Evolutionary conservation across 2,329 filamentous ascomycete species (phyloP), one percentile per base, ranked within the genome.

Genomic region (Penicillium sp.): DNA sequence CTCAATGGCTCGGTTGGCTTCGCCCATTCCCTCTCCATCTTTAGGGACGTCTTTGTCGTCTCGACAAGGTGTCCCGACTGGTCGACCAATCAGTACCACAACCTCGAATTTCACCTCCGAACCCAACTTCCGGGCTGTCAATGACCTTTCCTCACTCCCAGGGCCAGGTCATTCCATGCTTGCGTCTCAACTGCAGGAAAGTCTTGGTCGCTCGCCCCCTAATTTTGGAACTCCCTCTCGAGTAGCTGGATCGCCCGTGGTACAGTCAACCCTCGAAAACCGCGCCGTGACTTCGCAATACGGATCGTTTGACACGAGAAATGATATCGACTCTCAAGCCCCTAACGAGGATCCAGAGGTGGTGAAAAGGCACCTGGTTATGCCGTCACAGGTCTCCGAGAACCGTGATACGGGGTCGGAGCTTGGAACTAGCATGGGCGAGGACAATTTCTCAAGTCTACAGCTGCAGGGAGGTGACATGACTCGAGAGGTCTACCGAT

Each of bases 391-490:
- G 61, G 69, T 66, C 72, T 66, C 65, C 66, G 72, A 67, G 57
- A 69, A 46, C 65, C 73, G 60, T 60, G 73, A 66, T 58, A 72
- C 53, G 55, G 68, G 61, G 55, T 70, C 69, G 33, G 71, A 69
- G 31, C 66, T 71, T 63, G 69, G 76, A 68, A 66, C 77, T 25
- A 69, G 65, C 43, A 29, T 65, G 46, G 68, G 67, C 60, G 86
- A 88, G 6, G 90, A 95, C 58, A 91, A 96, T 69, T 99, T 99
- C 73, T 97, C 93, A 29, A 98, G 95, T 76, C 77, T 99, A 72
- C 88, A 88, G 71, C 80, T 99, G 47, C 96, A 98, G 72, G 95
- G 95, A 59, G 95, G 95, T 62, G 95, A 99, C 72, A 89, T 97
- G 56, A 97, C 93, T 25, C 84, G 95, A 59, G 91, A 93, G 54